phyloP scores from a whole-genome alignment of 2,329 filamentous ascomycete species.

The Ophiosphaerella herpotricha region DNA sequence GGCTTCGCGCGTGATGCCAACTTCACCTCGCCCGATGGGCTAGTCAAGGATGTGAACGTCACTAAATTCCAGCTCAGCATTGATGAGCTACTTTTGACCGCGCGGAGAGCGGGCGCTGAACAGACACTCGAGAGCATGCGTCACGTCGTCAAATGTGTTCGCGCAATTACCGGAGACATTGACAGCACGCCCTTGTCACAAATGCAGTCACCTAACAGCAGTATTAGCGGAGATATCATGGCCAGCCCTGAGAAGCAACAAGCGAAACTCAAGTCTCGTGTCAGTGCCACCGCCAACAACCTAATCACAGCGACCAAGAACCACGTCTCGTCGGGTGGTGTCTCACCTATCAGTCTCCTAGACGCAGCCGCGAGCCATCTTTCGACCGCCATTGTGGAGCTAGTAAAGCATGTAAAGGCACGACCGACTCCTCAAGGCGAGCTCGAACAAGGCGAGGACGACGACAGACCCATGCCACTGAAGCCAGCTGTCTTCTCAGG shows the following conservation, averaged over 20 bases:
- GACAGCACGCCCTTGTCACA: conserved; percentile 56
- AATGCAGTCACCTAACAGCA: conserved; percentile 43
- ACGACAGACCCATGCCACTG: conserved; percentile 44
- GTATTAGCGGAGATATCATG: conserved; percentile 38
- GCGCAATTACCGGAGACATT: conserved; percentile 82
- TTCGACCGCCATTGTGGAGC: conserved; percentile 81
- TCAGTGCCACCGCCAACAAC: conserved; percentile 94
- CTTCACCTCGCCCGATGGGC: conserved; percentile 71
- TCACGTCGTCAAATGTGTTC: conserved; percentile 77
- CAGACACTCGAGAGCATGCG: conserved; percentile 86
- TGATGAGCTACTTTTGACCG: conserved; percentile 82
- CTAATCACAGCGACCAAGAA: conserved; percentile 95
- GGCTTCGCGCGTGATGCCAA: conserved; percentile 68
- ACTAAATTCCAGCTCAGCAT: conserved; percentile 95
- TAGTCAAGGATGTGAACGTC: conserved; percentile 89
- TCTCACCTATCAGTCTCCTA: conserved; percentile 89
- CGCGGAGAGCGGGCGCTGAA: conserved; percentile 73
- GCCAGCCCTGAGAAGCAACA: conserved; percentile 56
- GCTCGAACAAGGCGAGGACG: conserved; percentile 69
- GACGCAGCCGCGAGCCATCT: conserved; percentile 93
- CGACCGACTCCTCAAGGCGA: conserved; percentile 74
- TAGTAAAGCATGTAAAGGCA: conserved; percentile 84
- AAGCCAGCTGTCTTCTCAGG: conserved; percentile 29
- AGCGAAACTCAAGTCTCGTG: conserved; percentile 74
- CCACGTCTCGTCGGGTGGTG: conserved; percentile 77